Base-by-base conservation (phyloP, 176 grass and related monocot genomes). In the Eleusine coracana region DNA sequence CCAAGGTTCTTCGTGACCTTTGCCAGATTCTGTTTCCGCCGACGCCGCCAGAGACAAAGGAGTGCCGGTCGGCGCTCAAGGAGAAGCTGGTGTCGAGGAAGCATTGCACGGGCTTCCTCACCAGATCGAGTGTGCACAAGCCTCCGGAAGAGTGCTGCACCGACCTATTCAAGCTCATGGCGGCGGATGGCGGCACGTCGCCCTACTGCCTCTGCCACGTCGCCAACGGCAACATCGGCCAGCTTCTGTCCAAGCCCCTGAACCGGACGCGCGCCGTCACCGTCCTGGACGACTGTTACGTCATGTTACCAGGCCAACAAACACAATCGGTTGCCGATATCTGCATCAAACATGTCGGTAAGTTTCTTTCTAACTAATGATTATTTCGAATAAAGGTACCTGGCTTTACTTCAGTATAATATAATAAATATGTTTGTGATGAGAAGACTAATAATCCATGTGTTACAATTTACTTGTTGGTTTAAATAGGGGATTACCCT, bases 81-180 rank as follows among this genome's bases (percentile, higher is more conserved):
- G 11, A 20, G 55, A 58, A 21, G 25, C 15, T 27, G 55, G 55
- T 73, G 46, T 14, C 45, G 21, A 25, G 25, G 3, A 34, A 34
- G 31, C 31, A 34, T 34, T 73, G 70, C 70, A 48, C 45, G 46
- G 45, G 23, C 13, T 73, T 51, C 70, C 70, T 73, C 25, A 73
- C 68, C 41, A 48, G 51, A 25, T 48, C 46, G 14, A 73, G 45
- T 25, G 45, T 51, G 0, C 7, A 13, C 6, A 27, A 27, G 45
- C 70, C 46, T 17, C 15, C 50, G 8, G 27, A 10, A 1, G 3
- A 21, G 10, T 71, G 68, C 68, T 71, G 68, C 68, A 14, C 17
- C 2, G 5, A 25, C 0, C 5, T 50, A 25, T 17, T 17, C 44
- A 25, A 34, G 1, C 31, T 34, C 31, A 34, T 34, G 31, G 31